Evolutionary conservation across 257 asterid species (phyloP).

Genomic region (Solanum phureja): DNA sequence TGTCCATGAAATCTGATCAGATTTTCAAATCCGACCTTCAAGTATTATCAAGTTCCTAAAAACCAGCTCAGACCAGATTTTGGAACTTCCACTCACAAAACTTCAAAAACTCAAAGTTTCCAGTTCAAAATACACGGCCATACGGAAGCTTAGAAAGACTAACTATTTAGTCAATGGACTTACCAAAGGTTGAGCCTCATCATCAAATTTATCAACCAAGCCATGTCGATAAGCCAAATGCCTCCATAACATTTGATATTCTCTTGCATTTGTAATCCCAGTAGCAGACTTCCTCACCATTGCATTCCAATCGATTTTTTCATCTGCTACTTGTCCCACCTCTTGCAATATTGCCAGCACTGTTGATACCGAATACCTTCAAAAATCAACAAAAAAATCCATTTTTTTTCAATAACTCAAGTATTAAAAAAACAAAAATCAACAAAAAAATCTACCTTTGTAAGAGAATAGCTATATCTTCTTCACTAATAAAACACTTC

Average conservation of each 20-base stretch:
- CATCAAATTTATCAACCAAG: constrained; percentile 32
- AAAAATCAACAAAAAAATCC: background rate
- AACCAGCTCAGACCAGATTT: background rate
- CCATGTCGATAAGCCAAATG: constrained; percentile 66
- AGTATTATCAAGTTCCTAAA: background rate
- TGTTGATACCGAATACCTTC: constrained; percentile 50
- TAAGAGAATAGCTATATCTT: constrained; percentile 33
- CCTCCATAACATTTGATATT: constrained; percentile 81
- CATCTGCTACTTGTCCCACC: constrained; percentile 36
- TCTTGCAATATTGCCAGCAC: constrained; percentile 63
- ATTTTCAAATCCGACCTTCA: background rate
- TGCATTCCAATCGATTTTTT: constrained; percentile 61
- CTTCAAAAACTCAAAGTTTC: background rate
- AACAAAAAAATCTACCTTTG: constrained; percentile 33
- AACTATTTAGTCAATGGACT: background rate
- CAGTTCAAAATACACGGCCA: background rate
- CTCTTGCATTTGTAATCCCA: constrained; percentile 66
- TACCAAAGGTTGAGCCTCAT: constrained; percentile 44
- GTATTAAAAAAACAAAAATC: background rate
- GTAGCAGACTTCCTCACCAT: constrained; percentile 57
- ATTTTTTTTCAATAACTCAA: background rate
- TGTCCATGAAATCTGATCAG: background rate
- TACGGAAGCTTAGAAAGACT: background rate
- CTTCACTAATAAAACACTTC: constrained; percentile 51
- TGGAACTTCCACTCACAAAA: background rate